Base-by-base conservation (phyloP, 2,329 filamentous ascomycete genomes). In the Claviceps fusiformis region DNA sequence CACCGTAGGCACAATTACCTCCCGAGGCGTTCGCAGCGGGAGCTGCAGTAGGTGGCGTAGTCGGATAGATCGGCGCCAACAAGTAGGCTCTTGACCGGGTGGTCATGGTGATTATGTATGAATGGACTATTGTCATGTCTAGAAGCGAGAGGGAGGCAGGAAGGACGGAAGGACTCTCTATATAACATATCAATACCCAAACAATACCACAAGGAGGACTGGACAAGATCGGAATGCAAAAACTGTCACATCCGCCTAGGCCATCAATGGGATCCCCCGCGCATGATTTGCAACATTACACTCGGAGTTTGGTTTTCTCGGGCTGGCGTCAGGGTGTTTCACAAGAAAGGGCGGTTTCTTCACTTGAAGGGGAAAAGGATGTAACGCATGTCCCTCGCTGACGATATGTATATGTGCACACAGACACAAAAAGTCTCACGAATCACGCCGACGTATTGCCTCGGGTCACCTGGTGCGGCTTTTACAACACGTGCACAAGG, bases 1-100 rank as follows among this genome's bases (percentile, higher is more conserved):
- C 19, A 11, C 13, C 11, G 4, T 49, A 65, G 64, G 57, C 61
- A 52, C 55, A 61, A 55, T 50, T 66, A 39, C 64, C 64, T 37
- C 55, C 62, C 11, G 63, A 66, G 29, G 64, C 64, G 10, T 66
- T 66, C 54, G 60, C 59, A 31, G 13, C 55, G 33, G 47, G 53
- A n/a, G 39, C 43, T 53, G 19, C 57, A 58, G 44, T 57, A 56
- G 52, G 39, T 24, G 9, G 31, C 19, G 27, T 19, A 19, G 4
- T 17, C 17, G 31, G 15, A 24, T 17, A 29, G 29, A 10, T n/a
- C 39, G 13, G 37, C 27, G 45, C 13, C 45, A n/a, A 47, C 31
- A 35, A 27, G 17, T 7, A 24, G 47, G 31, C 31, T 3, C 6
- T 15, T 11, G 9, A 19, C 31, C 29, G 10, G 19, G 39, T 39